These are phyloP conservation scores for Dryadomyces quercivorus DNA, from an alignment of 2,329 filamentous ascomycete species.

Conservation along the genomic window DNA sequence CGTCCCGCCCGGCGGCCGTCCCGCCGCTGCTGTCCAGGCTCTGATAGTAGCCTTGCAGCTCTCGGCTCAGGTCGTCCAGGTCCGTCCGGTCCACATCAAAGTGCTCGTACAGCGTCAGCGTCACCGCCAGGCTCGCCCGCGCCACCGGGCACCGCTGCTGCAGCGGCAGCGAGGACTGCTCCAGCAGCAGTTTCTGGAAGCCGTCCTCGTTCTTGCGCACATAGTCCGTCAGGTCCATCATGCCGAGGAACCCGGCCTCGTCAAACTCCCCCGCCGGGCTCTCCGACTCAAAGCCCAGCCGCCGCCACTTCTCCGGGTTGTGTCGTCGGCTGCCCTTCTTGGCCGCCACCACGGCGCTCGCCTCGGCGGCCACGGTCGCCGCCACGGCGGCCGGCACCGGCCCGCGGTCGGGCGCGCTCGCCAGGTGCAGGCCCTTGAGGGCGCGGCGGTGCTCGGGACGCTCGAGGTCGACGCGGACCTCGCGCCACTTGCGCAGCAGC, in stretches of 20 bases:
- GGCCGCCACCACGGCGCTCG: slow-evolving; percentile 5
- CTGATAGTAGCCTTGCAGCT: slow-evolving; percentile 51
- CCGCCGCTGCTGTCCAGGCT: slow-evolving; percentile 43
- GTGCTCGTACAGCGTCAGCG: slow-evolving; percentile 82
- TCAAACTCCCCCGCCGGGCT: slow-evolving; percentile 79
- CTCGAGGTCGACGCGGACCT: slow-evolving; percentile 74
- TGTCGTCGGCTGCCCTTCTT: slow-evolving; percentile 58
- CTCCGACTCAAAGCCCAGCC: slow-evolving; percentile 84
- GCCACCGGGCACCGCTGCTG: slow-evolving; percentile 76
- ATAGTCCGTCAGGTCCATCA: slow-evolving; percentile 96
- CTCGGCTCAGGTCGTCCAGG: slow-evolving; percentile 55
- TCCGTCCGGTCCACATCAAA: slow-evolving; percentile 86
- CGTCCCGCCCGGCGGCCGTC: slow-evolving; percentile 36
- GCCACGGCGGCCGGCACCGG: slow-evolving; percentile 5
- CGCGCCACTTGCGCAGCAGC: slow-evolving; percentile 75
- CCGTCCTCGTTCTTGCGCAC: slow-evolving; percentile 83
- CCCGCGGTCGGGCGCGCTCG: slow-evolving; percentile 57
- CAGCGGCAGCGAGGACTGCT: slow-evolving; percentile 65
- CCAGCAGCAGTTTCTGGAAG: slow-evolving; percentile 83
- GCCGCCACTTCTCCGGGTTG: slow-evolving; percentile 84
- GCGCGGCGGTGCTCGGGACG: slow-evolving; percentile 78
- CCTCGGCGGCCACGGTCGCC: slow-evolving; percentile 14
- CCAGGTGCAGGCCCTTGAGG: slow-evolving; percentile 72
- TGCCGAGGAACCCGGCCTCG: slow-evolving; percentile 73
- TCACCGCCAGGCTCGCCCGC: slow-evolving; percentile 74